Evolutionary conservation across 2,329 filamentous ascomycete species (phyloP), one percentile per base, ranked within the genome.

Genomic region (Epicoccum nigrum): DNA sequence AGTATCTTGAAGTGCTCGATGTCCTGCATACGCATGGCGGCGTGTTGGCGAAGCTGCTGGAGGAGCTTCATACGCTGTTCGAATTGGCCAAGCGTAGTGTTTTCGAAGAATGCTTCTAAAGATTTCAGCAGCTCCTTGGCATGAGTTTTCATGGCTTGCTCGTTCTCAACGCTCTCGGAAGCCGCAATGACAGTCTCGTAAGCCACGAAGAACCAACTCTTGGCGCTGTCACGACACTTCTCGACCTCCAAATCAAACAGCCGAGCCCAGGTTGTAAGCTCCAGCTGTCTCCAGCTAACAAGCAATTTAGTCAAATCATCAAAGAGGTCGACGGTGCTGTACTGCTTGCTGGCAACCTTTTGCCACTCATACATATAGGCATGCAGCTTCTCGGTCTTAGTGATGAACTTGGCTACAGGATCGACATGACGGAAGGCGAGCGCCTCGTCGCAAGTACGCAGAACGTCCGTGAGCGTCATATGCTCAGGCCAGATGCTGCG

Each of bases 161-260:
- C 80, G 19, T 82, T 79, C 2, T 69, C 77, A 54, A 93, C 81
- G 16, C 84, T 82, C 45, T 90, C 78, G 0, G 92, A 88, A 8
- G 86, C 87, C 3, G 86, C 87, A 60, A 99, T 83, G 33, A 96
- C 84, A 4, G 88, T 90, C 72, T 97, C 91, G 65, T 97, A 99
- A 1, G 93, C 92, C 53, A 97, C 83, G 64, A 97, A 99, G 87
- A 92, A 99, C 94, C 94, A 99, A 13, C 88, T 87, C 63, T 86
- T 87, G 2, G 93, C 92, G 65, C 91, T 87, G 40, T 90, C 83
- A 17, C 86, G 79, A 62, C 87, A 92, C 63, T 88, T 91, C 45
- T 84, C 81, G 30, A 86, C 81, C 72, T 99, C 94, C 70, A 89
- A 85, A 60, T 96, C 90, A 54, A 99, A 88, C 3, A 99, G 75